Evolutionary conservation across 148 eudicot species (phyloP).

Genomic region (Amaranthus hypochondriacus): DNA sequence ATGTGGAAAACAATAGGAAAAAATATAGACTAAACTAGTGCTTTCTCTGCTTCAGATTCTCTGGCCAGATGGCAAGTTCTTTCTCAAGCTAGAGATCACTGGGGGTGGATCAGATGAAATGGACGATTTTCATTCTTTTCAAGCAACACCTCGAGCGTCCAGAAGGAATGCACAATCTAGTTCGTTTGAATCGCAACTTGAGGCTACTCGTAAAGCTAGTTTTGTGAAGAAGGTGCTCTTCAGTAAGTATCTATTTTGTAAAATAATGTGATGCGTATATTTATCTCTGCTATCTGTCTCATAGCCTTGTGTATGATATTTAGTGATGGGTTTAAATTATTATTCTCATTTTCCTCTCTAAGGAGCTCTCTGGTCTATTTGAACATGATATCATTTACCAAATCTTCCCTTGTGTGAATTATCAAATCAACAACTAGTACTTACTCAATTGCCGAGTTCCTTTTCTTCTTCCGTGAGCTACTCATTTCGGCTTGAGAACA

Average conservation of each 20-base stretch:
- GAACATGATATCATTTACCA: background rate
- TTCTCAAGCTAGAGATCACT: slow-evolving; percentile 42
- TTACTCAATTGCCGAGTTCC: too few species aligned
- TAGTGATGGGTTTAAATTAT: too few species aligned
- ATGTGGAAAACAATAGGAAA: background rate
- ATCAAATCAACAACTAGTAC: background rate
- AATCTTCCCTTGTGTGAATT: background rate
- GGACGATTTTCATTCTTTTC: slow-evolving; percentile 34
- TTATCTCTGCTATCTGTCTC: background rate
- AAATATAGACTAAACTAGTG: background rate
- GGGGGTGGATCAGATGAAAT: slow-evolving; percentile 35
- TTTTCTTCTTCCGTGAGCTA: too few species aligned
- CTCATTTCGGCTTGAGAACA: background rate
- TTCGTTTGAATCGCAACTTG: slow-evolving; percentile 84
- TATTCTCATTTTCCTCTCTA: background rate
- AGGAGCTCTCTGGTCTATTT: background rate
- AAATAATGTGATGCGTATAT: background rate
- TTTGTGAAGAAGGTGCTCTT: slow-evolving; percentile 72
- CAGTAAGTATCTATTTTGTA: slow-evolving; percentile 43
- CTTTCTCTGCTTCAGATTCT: slow-evolving; percentile 46
- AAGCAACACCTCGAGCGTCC: slow-evolving; percentile 35
- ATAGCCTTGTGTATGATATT: background rate
- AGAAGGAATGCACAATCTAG: slow-evolving; percentile 38
- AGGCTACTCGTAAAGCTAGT: slow-evolving; percentile 89
- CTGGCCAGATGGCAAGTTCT: slow-evolving; percentile 90